Evolutionary conservation across 2,329 filamentous ascomycete species (phyloP).

Genomic region (Cladorrhinum sp.): DNA sequence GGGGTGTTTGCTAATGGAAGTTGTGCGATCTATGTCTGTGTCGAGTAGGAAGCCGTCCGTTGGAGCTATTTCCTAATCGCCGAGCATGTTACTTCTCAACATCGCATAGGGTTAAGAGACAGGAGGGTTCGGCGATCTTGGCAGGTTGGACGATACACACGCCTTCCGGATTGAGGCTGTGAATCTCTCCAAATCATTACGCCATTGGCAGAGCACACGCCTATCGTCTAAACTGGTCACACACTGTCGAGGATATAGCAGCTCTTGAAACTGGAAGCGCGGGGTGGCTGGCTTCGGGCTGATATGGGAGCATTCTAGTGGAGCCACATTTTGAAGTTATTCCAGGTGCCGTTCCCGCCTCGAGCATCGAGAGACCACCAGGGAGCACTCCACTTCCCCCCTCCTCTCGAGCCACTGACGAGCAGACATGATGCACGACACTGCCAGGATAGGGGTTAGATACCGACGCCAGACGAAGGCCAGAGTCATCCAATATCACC

Average conservation of each 20-base stretch:
- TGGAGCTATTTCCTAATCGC: not conserved
- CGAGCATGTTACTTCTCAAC: not conserved
- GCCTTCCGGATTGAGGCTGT: not conserved
- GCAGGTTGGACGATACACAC: not conserved
- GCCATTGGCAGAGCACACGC: not conserved
- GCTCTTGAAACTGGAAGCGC: not conserved
- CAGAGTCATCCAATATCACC: conserved; percentile 16
- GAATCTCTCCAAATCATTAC: not conserved
- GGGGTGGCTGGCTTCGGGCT: not conserved
- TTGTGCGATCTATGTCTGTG: not conserved
- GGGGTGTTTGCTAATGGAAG: not conserved
- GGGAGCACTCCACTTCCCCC: not conserved
- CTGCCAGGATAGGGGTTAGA: conserved; percentile 6
- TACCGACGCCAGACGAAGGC: conserved; percentile 18
- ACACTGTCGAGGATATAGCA: not conserved
- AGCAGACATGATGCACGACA: conserved; percentile 7
- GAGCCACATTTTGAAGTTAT: not conserved
- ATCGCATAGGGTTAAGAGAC: not conserved
- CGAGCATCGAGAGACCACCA: not conserved
- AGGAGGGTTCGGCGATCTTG: not conserved
- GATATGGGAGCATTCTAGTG: not conserved
- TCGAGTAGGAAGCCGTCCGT: not conserved
- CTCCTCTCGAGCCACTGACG: conserved; percentile 10
- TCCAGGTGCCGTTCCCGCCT: not conserved
- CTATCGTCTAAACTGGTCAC: not conserved